Base-by-base conservation (phyloP, 176 grass and related monocot species). In the Oryza meridionalis region DNA sequence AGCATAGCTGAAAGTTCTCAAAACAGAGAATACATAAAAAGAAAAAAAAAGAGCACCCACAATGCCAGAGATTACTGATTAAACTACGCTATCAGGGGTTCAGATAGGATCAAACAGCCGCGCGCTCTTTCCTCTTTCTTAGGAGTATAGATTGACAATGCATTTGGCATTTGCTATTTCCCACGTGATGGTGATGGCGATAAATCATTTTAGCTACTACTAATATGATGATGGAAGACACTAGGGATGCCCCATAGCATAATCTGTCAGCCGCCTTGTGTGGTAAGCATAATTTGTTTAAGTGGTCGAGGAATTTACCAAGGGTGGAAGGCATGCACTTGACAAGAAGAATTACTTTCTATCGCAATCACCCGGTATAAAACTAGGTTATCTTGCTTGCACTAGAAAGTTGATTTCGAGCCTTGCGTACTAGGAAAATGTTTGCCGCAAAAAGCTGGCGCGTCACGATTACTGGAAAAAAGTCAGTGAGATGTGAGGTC, bases 331-430 rank as follows among this genome's bases (percentile, higher is more conserved):
- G 53, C 26, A 53, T 31, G 67, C 76, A 72, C 9, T 73, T 80
- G n/a, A 32, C 31, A 32, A 29, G 11, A 29, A 16, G 32, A 27
- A 53, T 27, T 11, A 21, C 32, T 63, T n/a, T 16, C 8, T 69
- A 24, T 81, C 77, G 26, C 32, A 17, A 35, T 85, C 87, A 21
- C 77, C 6, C 67, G 72, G 53, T 70, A 75, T 13, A 71, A 81
- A 89, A 76, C 31, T 53, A 81, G 17, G 22, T 81, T 76, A 81
- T 85, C 82, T 31, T 31, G 40, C 40, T 73, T 45, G 6, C 51
- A 45, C 4, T 69, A 53, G 2, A 32, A 61, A 61, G 55, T 61
- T 22, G 9, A 22, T 61, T 61, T 22, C 21, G 55, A 61, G 55
- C 21, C 55, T 22, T 12, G 21, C 55, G 55, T 61, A 53, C 67